These are phyloP conservation scores for Cercophora newfieldiana DNA, from an alignment of 495 filamentous ascomycete genomes.

Conservation along the genomic window DNA sequence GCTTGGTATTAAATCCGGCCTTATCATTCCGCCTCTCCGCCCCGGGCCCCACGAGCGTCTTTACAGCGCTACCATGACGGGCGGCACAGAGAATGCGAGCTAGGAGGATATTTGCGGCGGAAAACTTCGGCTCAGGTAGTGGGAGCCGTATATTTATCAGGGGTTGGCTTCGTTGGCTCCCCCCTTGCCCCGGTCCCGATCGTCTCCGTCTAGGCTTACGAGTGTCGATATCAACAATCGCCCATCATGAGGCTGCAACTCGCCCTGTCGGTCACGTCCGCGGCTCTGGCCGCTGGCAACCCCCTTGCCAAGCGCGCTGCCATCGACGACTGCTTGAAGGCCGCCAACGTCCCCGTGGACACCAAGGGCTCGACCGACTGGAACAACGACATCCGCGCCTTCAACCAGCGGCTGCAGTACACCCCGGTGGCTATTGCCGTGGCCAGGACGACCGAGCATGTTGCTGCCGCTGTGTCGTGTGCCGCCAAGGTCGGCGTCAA, in stretches of 20 bases:
- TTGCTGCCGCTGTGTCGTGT: conserved; percentile 46
- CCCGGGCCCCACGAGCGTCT: conserved; percentile 17
- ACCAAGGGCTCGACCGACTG: conserved; percentile 39
- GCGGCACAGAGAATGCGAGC: neutral
- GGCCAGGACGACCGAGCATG: conserved; percentile 41
- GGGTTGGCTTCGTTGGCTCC: neutral
- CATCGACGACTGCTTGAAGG: conserved; percentile 44
- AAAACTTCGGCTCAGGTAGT: neutral
- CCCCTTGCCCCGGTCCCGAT: neutral
- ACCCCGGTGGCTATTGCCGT: conserved; percentile 44
- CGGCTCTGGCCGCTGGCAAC: conserved; percentile 21
- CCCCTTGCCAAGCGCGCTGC: conserved; percentile 33
- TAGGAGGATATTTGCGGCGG: neutral
- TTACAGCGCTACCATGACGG: neutral
- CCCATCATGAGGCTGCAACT: conserved; percentile 23
- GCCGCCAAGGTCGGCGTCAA: conserved; percentile 43
- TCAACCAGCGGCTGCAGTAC: conserved; percentile 43
- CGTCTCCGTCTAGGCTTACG: neutral
- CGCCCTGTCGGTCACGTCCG: conserved; percentile 19
- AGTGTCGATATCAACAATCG: neutral
- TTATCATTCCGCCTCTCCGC: conserved; percentile 24
- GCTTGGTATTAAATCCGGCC: conserved; percentile 26
- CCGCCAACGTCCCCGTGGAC: conserved; percentile 36
- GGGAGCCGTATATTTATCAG: conserved; percentile 11
- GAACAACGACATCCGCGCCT: conserved; percentile 39